Evolutionary conservation across 208 protist genomes (phyloP).

Genomic region (Wallacemonas collosoma): DNA sequence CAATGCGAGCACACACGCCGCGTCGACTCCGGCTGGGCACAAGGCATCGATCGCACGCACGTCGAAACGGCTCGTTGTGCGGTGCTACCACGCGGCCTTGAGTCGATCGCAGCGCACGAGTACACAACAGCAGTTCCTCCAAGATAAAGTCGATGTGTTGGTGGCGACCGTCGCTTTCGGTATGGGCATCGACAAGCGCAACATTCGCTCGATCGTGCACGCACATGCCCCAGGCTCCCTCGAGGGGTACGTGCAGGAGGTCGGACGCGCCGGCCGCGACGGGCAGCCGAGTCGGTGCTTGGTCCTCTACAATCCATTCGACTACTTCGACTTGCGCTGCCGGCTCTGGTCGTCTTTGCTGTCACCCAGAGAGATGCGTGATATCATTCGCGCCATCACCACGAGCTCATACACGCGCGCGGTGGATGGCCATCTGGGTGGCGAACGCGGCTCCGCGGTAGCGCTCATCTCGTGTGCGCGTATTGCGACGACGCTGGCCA

Average conservation of each 20-base stretch:
- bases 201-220: constrained; percentile 98
- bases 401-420: constrained; percentile 37
- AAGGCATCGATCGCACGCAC: no score
- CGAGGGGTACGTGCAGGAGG: constrained; percentile 98
- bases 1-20: background rate
- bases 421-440: background rate
- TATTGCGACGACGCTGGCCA: constrained; percentile 60
- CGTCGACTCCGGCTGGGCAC: no score
- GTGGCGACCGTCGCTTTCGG: constrained; percentile 98
- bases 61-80: constrained; percentile 38
- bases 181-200: constrained; percentile 98
- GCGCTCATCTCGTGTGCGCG: constrained; percentile 57
- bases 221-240: constrained; percentile 93
- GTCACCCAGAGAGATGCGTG: constrained; percentile 59
- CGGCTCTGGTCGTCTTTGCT: constrained; percentile 57
- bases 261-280: constrained; percentile 95
- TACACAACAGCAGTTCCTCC: constrained; percentile 90
- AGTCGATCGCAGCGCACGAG: constrained; percentile 39
- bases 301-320: constrained; percentile 90
- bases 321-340: constrained; percentile 94
- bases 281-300: constrained; percentile 75
- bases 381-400: constrained; percentile 57
- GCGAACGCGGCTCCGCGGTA: constrained; percentile 7
- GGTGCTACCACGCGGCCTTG: constrained; percentile 83
- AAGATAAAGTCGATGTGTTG: constrained; percentile 89